These are phyloP conservation scores for Kickxella alabastrina DNA, from an alignment of 192 early-diverging fungal genomes.

Conservation along the genomic window DNA sequence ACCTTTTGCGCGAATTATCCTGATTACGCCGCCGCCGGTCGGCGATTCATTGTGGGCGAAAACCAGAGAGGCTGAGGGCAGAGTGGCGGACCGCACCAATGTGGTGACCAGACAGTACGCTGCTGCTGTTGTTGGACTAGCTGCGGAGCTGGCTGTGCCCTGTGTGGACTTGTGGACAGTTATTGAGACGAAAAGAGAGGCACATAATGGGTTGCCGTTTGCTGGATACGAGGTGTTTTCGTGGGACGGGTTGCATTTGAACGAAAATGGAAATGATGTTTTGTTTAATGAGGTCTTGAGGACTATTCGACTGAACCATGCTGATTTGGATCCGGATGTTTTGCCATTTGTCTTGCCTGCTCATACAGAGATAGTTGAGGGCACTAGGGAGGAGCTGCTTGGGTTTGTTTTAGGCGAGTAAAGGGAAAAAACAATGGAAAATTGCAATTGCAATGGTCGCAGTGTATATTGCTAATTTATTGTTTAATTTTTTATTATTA, in stretches of 20 bases:
- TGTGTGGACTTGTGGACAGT: slow-evolving; percentile 40
- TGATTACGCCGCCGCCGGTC: slow-evolving; percentile 37
- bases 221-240: slow-evolving; percentile 18
- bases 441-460: no score
- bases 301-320: slow-evolving; percentile 3
- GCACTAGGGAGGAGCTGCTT: background rate
- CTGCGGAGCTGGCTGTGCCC: slow-evolving; percentile 4
- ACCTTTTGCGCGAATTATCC: slow-evolving; percentile 8
- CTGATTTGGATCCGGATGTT: slow-evolving; percentile 22
- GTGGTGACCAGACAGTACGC: slow-evolving; percentile 12
- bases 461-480: no score
- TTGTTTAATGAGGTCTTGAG: slow-evolving; percentile 17
- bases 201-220: background rate
- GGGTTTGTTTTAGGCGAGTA: background rate
- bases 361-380: background rate
- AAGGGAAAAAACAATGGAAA: background rate
- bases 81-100: slow-evolving; percentile 3
- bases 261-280: slow-evolving; percentile 33
- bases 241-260: slow-evolving; percentile 38
- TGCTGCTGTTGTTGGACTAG: slow-evolving; percentile 8
- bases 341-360: slow-evolving; percentile 18
- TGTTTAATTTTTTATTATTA: background rate
- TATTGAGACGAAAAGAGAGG: slow-evolving; percentile 4
- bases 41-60: slow-evolving; percentile 11
- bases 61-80: background rate